Evolutionary conservation across 2,329 filamentous ascomycete species (phyloP).

Genomic region (Didymella arachidicola): DNA sequence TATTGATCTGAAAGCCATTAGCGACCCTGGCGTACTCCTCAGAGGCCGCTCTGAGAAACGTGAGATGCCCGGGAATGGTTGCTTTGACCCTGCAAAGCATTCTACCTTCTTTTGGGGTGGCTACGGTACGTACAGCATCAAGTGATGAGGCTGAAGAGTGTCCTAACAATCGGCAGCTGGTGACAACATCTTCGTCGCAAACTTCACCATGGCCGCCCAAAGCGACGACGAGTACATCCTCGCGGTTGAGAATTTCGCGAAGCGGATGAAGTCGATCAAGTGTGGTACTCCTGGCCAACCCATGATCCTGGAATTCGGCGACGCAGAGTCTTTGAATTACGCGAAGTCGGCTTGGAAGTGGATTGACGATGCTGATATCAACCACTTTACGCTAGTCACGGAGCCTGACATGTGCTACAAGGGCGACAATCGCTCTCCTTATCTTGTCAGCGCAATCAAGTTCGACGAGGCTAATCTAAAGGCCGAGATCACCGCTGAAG

Average conservation of each 20-base stretch:
- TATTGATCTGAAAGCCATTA: conserved; percentile 25
- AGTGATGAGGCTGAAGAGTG: not conserved
- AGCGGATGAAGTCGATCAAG: conserved; percentile 31
- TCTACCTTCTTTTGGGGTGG: conserved; percentile 32
- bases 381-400: conserved; percentile 35
- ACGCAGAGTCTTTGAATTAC: conserved; percentile 23
- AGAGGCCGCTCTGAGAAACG: conserved; percentile 28
- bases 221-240: conserved; percentile 34
- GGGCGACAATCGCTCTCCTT: conserved; percentile 36
- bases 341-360: conserved; percentile 34
- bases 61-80: conserved; percentile 25
- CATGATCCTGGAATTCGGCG: conserved; percentile 28
- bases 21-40: conserved; percentile 23
- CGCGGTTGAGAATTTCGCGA: conserved; percentile 34
- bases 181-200: conserved; percentile 33
- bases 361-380: conserved; percentile 32
- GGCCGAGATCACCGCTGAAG: conserved; percentile 27
- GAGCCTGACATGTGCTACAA: conserved; percentile 35
- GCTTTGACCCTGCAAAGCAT: conserved; percentile 28
- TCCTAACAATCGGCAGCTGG: conserved; percentile 20
- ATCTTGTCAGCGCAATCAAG: conserved; percentile 30
- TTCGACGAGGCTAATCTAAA: conserved; percentile 29
- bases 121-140: conserved; percentile 24
- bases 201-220: conserved; percentile 32
- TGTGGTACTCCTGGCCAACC: conserved; percentile 27